Percentiles rank a stretch among this genome's conserved stretches.
Conservation (phyloP, 192 early-diverging fungal genomes). For the Chytriomyces sp. region DNA sequence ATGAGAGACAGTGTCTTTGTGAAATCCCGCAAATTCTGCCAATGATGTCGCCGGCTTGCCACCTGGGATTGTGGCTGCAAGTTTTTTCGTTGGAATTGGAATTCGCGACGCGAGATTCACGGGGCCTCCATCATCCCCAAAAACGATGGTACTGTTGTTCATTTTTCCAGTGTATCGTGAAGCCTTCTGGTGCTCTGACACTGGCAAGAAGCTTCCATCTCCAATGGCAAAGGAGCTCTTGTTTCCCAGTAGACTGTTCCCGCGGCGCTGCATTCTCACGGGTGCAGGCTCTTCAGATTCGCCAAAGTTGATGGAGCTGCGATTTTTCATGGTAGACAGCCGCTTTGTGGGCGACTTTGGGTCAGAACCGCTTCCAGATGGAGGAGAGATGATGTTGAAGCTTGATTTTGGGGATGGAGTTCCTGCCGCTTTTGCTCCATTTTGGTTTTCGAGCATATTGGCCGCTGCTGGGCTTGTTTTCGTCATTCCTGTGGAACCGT, state of each 20-base stretch:
- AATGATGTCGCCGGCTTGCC: background rate
- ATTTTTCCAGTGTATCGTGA: background rate
- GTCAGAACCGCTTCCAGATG: background rate
- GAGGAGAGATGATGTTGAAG: background rate
- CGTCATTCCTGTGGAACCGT: background rate
- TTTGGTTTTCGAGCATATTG: background rate
- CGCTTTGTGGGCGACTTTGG: background rate
- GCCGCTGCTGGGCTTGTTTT: background rate
- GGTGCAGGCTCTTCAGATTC: background rate
- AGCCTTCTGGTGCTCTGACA: background rate
- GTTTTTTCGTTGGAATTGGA: background rate
- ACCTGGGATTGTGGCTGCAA: background rate
- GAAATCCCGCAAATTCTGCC: background rate
- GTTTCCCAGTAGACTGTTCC: background rate
- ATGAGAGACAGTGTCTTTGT: background rate
- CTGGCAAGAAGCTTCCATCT: background rate
- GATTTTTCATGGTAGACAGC: background rate
- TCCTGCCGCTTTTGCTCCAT: too few species aligned
- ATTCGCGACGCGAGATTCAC: background rate
- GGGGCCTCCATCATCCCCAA: conserved; percentile 14
- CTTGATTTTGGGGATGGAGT: too few species aligned
- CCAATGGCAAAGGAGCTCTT: conserved; percentile 7
- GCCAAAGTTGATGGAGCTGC: conserved; percentile 1
- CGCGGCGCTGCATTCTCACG: background rate
- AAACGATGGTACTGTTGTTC: background rate